Percentiles rank a stretch among this genome's conserved stretches.
Conservation (phyloP, 129 eudicot species). For the Flaveria bidentis region DNA sequence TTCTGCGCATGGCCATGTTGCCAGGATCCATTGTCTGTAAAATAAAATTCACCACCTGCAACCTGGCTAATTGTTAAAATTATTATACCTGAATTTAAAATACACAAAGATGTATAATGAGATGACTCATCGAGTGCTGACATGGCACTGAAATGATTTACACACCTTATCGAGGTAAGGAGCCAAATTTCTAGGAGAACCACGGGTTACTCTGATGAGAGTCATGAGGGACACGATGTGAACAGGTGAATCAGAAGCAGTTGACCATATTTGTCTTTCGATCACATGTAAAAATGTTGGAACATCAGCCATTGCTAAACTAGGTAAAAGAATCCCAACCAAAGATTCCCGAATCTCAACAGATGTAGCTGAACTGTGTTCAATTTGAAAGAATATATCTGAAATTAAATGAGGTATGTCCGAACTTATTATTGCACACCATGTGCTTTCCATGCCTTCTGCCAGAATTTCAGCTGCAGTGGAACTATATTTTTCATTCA, state of each 20-base stretch:
- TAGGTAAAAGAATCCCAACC: constrained; percentile 80
- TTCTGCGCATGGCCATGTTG: constrained; percentile 81
- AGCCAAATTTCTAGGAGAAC: constrained; percentile 89
- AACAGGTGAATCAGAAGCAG: constrained; percentile 99
- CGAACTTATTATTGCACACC: constrained; percentile 74
- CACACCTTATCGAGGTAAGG: constrained; percentile 90
- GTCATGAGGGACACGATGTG: constrained; percentile 80
- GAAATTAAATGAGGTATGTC: constrained; percentile 83
- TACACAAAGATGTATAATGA: constrained; percentile 1
- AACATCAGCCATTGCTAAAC: constrained; percentile 92
- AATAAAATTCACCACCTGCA: constrained; percentile 94
- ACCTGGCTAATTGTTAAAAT: constrained; percentile 68
- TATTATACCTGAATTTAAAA: constrained; percentile 18
- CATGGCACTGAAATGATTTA: constrained; percentile 18
- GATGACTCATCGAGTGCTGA: constrained; percentile 18
- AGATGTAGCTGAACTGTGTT: constrained; percentile 51
- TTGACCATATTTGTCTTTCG: constrained; percentile 94
- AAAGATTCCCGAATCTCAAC: constrained; percentile 67
- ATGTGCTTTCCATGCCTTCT: constrained; percentile 97
- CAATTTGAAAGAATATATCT: constrained; percentile 88
- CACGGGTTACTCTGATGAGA: constrained; percentile 80
- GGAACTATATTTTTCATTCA: constrained; percentile 83
- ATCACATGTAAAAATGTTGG: constrained; percentile 74
- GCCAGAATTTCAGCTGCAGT: constrained; percentile 94
- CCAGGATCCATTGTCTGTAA: constrained; percentile 95